phyloP scores from a whole-genome alignment of 2,329 filamentous ascomycete genomes.

The Plectosphaerella sp. region DNA sequence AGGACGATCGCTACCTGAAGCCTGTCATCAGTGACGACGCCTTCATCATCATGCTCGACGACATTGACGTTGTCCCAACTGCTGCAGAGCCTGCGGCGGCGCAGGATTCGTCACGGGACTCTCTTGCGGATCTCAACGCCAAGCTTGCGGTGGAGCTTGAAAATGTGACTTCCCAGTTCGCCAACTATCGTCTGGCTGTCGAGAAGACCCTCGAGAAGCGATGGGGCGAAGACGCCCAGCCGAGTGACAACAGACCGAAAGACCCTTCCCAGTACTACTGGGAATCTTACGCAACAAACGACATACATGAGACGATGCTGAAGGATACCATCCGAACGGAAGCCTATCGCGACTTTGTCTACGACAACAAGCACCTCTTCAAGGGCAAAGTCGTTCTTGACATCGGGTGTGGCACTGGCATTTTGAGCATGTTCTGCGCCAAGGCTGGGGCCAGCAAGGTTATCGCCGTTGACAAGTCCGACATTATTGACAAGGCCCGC shows the following conservation, averaged over 20 bases:
- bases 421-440: conserved; percentile 91
- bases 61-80: conserved; percentile 52
- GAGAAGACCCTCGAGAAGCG: conserved; percentile 63
- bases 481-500: conserved; percentile 81
- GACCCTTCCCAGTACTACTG: conserved; percentile 45
- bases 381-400: conserved; percentile 83
- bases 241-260: conserved; percentile 13
- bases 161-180: conserved; percentile 55
- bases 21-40: conserved; percentile 88
- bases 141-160: conserved; percentile 59
- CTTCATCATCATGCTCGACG: conserved; percentile 81
- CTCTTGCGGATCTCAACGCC: conserved; percentile 43
- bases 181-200: conserved; percentile 60
- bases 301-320: conserved; percentile 94
- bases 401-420: conserved; percentile 80
- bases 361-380: conserved; percentile 84
- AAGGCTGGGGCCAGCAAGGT: conserved; percentile 83
- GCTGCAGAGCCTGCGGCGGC: conserved; percentile 17
- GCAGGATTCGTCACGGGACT: conserved; percentile 22
- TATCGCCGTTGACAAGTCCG: conserved; percentile 87
- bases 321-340: conserved; percentile 87
- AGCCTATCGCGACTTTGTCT: conserved; percentile 92
- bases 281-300: conserved; percentile 60
- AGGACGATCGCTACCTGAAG: conserved; percentile 76
- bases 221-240: conserved; percentile 47